Evolutionary conservation across 345 rosid species (phyloP), one percentile per base, ranked within the genome.

Genomic region (Alliaria petiolata): DNA sequence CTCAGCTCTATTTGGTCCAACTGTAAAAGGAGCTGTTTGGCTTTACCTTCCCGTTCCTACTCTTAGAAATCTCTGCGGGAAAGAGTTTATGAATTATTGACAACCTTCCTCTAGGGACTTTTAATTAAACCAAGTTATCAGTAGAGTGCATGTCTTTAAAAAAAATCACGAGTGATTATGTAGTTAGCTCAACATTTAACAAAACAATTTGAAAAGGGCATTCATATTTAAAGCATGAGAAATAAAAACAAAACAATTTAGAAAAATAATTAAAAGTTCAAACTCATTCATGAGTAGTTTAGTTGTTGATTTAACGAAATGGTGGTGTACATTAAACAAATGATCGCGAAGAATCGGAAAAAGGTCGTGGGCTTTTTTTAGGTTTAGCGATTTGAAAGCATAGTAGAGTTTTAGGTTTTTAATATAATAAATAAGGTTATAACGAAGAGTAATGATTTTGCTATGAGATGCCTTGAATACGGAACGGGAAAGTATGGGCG

Each of bases 1-100:
- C 53, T 65, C 60, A 58, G 45, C 52, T 31, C 3, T 44, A 45
- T 34, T 26, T 66, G 31, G 61, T 65, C 72, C 78, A 74, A 57
- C 60, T 57, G 59, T 56, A 28, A 65, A 65, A 74, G 66, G 28
- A 57, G 5, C 12, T 65, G 8, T 66, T 74, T 49, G 72, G 58
- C 65, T 36, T 72, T 31, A 44, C 57, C 49, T 45, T 62, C 69
- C 17, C 16, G 26, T 61, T 71, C 67, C 67, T 26, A 59, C 56
- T 25, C 38, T 46, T 22, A 22, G 25, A 22, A 22, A 22, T 22
- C 25, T 1, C 2, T 22, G 3, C 25, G 25, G 25, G 25, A 22
- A 1, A 22, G 3, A 1, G 25, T 22, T 22, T 22, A 22, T 22
- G 25, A 22, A 1, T 22, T 22, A 22, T 22, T 22, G 3, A 22